Evolutionary conservation across 805 yeast genomes (phyloP), one percentile per base, ranked within the genome.

Genomic region (Phaffomyces thermotolerans): DNA sequence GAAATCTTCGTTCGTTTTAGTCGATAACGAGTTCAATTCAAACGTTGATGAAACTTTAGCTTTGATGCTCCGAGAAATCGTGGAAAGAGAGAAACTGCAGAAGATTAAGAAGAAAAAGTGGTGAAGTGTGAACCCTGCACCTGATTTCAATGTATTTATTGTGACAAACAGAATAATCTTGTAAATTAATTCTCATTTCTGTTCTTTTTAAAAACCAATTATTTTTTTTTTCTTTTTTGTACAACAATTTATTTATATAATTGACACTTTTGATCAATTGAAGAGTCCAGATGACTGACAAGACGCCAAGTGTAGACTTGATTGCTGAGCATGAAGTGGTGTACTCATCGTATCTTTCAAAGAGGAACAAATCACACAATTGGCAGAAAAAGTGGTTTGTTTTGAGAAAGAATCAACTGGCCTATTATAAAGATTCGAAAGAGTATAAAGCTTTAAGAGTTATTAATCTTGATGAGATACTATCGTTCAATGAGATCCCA

Each of bases 1-100:
- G 91, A 69, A 72, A 2, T 73, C 82, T 51, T 79, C 85, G 0
- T 84, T 81, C 59, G 68, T 81, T 10, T 74, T 76, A 4, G 65
- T 81, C n/a, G 87, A 83, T 50, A 75, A 72, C 42, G 67, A 70
- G 32, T 61, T 63, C 34, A 72, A 73, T 49, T 62, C 63, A 8
- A 72, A 72, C 40, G 76, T 79, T 8, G 88, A 83, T 45, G 78
- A 73, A 43, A 68, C 77, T 1, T 46, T 83, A 39, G 71, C 81
- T 4, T 55, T 81, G 44, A 63, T 81, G 62, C 66, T 83, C 1
- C 60, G 84, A 46, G 89, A 82, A 50, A 64, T 78, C 27, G 68
- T 76, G 0, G 87, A 79, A 55, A 64, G 64, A 41, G 63, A 62
- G 30, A 66, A 62, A 42, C 37, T 63, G 31, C 60, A 52, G 33